phyloP scores from a whole-genome alignment of 1,139 yeast species.

The Diutina rugosa region DNA sequence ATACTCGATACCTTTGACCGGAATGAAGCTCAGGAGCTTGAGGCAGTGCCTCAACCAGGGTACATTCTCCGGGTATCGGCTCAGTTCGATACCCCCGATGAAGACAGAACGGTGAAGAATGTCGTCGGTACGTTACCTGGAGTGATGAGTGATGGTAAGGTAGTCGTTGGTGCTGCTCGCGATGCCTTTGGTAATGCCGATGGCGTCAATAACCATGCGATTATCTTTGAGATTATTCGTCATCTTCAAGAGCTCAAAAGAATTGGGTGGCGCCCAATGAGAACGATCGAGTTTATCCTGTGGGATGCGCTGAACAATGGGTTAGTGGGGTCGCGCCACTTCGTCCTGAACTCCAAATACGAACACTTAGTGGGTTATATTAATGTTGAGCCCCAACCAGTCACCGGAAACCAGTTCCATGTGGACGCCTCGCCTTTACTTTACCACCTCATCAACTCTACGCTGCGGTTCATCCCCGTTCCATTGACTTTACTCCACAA shows the following conservation, averaged over 20 bases:
- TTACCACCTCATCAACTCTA: conserved; percentile 17
- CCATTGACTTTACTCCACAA: conserved; percentile 11
- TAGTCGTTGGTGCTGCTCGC: conserved; percentile 29
- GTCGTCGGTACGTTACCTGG: conserved; percentile 25
- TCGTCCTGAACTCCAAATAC: conserved; percentile 8
- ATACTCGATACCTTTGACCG: conserved; percentile 16
- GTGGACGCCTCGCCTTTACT: conserved; percentile 26
- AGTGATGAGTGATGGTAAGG: conserved; percentile 27
- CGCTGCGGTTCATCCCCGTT: conserved; percentile 22
- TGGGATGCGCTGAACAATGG: conserved; percentile 32
- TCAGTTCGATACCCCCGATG: conserved; percentile 6
- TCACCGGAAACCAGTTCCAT: conserved; percentile 24
- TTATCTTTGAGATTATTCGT: conserved; percentile 28
- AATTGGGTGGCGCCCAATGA: conserved; percentile 32
- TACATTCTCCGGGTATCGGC: conserved; percentile 11
- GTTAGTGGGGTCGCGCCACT: conserved; percentile 18
- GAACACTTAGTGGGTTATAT: conserved; percentile 24
- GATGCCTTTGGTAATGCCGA: conserved; percentile 26
- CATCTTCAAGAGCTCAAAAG: conserved; percentile 19
- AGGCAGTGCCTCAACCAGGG: conserved; percentile 14
- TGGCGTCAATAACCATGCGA: conserved; percentile 29
- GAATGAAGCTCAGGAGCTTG: conserved; percentile 3
- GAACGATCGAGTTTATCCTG: conserved; percentile 28
- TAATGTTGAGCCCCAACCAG: conserved; percentile 27
- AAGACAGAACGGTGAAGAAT: conserved; percentile 15